Base-by-base conservation (phyloP, 768 basidiomycete genomes). In the Podaxis sp. region DNA sequence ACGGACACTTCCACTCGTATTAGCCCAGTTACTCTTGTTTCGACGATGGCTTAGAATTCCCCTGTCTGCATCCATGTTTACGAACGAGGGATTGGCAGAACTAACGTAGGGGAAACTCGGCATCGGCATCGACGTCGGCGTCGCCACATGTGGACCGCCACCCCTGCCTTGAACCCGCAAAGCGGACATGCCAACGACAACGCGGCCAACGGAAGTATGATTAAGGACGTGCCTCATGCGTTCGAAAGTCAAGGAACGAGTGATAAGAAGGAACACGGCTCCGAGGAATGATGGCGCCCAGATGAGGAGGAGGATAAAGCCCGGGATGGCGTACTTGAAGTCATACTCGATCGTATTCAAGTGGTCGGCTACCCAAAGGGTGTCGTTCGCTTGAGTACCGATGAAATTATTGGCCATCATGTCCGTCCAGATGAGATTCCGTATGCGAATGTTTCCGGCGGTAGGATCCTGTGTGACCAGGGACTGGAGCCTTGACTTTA, bases 1-100 rank as follows among this genome's bases (percentile, higher is more conserved):
- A 11, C 15, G 11, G 13, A 36, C 40, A 2, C 17, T 40, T 11
- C 59, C 59, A 11, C 39, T 12, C 4, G 49, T 61, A 19, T 38
- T 40, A 4, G 36, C 59, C 59, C 59, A 61, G 30, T 61, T 24
- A 40, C 59, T 61, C 52, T 44, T 40, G 51, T 52, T 53, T 11
- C 59, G 59, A 33, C 38, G 36, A 11, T 61, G 59, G 28, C 59
- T 40, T 4, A 13, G 30, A 4, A 44, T 15, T 13, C 38, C 40
- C 15, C 28, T 15, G 17, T 52, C 51, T n/a, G 15, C 13, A 26
- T 42, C 48, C 13, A 53, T 17, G 30, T 53, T n/a, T 4, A 33
- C 52, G 26, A 53, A 33, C 11, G 52, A 53, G 28, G 52, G 7
- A 13, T 53, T 53, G 8, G 33, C 33, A n/a, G 57, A 30, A 42